Percentiles rank a stretch among this genome's conserved stretches.
Evolutionary conservation across 1,139 yeast genomes (phyloP).

Genomic region (Blastobotrys proliferans): DNA sequence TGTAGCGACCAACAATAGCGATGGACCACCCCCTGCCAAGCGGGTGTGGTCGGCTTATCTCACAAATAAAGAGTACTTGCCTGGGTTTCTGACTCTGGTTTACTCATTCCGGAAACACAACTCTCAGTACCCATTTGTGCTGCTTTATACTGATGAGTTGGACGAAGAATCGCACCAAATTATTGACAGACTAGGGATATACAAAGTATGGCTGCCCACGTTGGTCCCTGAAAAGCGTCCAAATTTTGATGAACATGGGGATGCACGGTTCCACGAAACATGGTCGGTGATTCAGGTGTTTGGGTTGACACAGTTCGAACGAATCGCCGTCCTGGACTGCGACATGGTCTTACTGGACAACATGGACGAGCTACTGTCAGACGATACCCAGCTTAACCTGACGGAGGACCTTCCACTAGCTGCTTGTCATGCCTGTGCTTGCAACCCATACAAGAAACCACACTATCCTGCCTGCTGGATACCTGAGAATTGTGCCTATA

Average conservation of each 20-base stretch:
- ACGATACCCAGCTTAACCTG: constrained; percentile 21
- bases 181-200: constrained; percentile 36
- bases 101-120: constrained; percentile 40
- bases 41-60: constrained; percentile 51
- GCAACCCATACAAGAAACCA: constrained; percentile 47
- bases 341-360: constrained; percentile 53
- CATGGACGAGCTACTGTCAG: constrained; percentile 53
- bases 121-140: constrained; percentile 48
- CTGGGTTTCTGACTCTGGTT: constrained; percentile 48
- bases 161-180: constrained; percentile 39
- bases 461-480: constrained; percentile 55
- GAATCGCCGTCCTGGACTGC: constrained; percentile 51
- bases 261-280: constrained; percentile 51
- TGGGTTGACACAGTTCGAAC: constrained; percentile 43
- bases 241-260: constrained; percentile 41
- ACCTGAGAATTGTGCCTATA: constrained; percentile 46
- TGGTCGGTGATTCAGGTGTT: constrained; percentile 57
- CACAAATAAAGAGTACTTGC: constrained; percentile 46
- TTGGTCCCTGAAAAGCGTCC: constrained; percentile 36
- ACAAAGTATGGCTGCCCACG: constrained; percentile 39
- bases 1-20: too few species aligned
- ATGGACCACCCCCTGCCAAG: constrained; percentile 4
- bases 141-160: constrained; percentile 47
- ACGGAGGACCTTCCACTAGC: constrained; percentile 33
- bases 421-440: constrained; percentile 57